phyloP scores from a whole-genome alignment of 2,329 filamentous ascomycete genomes.

The Ophiostoma sp. region DNA sequence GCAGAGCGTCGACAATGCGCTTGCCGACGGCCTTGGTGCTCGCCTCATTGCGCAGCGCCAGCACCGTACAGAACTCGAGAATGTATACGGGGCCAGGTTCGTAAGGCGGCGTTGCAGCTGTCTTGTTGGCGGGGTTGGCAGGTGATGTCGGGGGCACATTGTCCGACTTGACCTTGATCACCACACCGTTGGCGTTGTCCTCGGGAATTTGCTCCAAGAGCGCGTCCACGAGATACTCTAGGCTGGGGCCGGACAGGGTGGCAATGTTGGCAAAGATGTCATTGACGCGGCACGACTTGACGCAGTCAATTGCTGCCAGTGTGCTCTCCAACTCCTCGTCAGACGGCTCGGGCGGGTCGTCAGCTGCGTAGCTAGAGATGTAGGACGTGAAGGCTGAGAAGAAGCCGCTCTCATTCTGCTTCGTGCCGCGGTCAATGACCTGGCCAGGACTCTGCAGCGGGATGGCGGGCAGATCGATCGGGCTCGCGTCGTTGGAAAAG shows the following conservation, averaged over 20 bases:
- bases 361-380: conserved; percentile 96
- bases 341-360: conserved; percentile 94
- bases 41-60: conserved; percentile 69
- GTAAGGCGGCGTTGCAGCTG: conserved; percentile 59
- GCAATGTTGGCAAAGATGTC: conserved; percentile 77
- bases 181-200: conserved; percentile 64
- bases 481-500: conserved; percentile 55
- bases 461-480: conserved; percentile 70
- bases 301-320: conserved; percentile 86
- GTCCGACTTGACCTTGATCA: conserved; percentile 89
- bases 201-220: conserved; percentile 83
- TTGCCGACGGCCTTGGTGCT: conserved; percentile 71
- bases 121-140: conserved; percentile 53
- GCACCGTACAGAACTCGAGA: conserved; percentile 80
- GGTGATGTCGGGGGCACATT: conserved; percentile 46
- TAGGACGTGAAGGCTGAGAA: conserved; percentile 95
- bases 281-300: conserved; percentile 81
- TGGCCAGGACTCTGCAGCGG: conserved; percentile 87
- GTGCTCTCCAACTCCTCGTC: conserved; percentile 97
- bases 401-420: conserved; percentile 72
- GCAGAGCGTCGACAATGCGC: conserved; percentile 71
- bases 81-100: conserved; percentile 84
- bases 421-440: conserved; percentile 80
- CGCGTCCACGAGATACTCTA: conserved; percentile 57
- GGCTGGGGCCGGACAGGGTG: conserved; percentile 45